Evolutionary conservation across 108 stramenopile genomes (phyloP).

Genomic region (Epithemia pelagica): DNA sequence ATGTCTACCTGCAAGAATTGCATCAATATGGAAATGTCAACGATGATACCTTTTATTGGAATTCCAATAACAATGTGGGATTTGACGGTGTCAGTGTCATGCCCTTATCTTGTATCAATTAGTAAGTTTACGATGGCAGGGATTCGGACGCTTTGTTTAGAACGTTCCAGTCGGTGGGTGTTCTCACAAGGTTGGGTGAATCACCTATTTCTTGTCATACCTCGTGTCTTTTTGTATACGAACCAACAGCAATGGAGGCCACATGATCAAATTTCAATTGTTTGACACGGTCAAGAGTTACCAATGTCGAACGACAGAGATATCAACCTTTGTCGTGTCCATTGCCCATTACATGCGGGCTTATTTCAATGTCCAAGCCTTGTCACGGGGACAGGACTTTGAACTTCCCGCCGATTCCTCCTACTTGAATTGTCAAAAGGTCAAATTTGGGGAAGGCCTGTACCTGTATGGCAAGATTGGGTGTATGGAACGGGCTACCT

Average conservation of each 20-base stretch:
- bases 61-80: conserved; percentile 29
- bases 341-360: conserved; percentile 88
- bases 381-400: conserved; percentile 60
- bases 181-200: too few species aligned
- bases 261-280: conserved; percentile 85
- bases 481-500: conserved; percentile 73
- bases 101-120: conserved; percentile 81
- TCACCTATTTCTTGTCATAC: too few species aligned
- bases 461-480: conserved; percentile 82
- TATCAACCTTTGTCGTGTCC: conserved; percentile 77
- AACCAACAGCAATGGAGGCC: conserved; percentile 66
- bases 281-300: conserved; percentile 57
- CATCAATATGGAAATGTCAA: conserved; percentile 11
- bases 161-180: too few species aligned
- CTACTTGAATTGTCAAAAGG: conserved; percentile 68
- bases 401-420: conserved; percentile 66
- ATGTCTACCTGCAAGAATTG: background rate
- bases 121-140: conserved; percentile 48
- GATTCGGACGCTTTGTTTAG: too few species aligned
- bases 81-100: conserved; percentile 73
- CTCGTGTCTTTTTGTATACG: too few species aligned
- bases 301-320: conserved; percentile 65
- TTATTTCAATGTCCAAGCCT: conserved; percentile 79
- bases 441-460: conserved; percentile 40
- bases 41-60: conserved; percentile 41